Evolutionary conservation across 106 monocot genomes (phyloP).

Genomic region (Dioscorea zingiberensis): DNA sequence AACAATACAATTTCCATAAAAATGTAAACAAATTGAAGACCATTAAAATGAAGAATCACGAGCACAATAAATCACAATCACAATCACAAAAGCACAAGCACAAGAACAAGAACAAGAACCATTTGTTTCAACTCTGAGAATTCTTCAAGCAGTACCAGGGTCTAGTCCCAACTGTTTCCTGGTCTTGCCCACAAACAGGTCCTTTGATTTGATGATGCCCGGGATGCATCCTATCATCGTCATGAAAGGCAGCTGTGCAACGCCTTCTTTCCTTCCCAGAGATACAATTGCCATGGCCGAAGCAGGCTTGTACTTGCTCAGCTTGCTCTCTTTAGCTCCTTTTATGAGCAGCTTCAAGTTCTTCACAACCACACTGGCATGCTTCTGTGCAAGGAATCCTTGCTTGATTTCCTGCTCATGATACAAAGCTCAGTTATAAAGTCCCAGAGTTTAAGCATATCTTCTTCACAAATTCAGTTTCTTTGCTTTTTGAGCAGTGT

Average conservation of each 20-base stretch:
- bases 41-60: too few species aligned
- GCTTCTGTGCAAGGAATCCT: conserved; percentile 19
- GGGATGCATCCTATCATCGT: conserved; percentile 19
- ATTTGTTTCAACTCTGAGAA: too few species aligned
- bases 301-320: conserved; percentile 21
- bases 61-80: too few species aligned
- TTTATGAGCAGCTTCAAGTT: conserved; percentile 30
- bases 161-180: conserved; percentile 25
- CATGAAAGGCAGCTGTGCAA: conserved; percentile 20
- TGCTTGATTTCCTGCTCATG: conserved; percentile 29
- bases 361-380: conserved; percentile 22
- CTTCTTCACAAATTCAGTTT: too few species aligned
- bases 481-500: too few species aligned
- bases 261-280: conserved; percentile 24
- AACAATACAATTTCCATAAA: too few species aligned
- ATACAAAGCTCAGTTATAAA: not conserved
- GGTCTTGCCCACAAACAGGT: conserved; percentile 24
- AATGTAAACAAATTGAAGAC: too few species aligned
- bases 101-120: too few species aligned
- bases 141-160: not conserved
- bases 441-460: too few species aligned
- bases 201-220: conserved; percentile 25
- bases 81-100: too few species aligned
- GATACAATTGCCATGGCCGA: conserved; percentile 12
- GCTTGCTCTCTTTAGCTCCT: conserved; percentile 18